These are phyloP conservation scores for Gossypium schwendimanii DNA, from an alignment of 441 rosid species.

Conservation along the genomic window DNA sequence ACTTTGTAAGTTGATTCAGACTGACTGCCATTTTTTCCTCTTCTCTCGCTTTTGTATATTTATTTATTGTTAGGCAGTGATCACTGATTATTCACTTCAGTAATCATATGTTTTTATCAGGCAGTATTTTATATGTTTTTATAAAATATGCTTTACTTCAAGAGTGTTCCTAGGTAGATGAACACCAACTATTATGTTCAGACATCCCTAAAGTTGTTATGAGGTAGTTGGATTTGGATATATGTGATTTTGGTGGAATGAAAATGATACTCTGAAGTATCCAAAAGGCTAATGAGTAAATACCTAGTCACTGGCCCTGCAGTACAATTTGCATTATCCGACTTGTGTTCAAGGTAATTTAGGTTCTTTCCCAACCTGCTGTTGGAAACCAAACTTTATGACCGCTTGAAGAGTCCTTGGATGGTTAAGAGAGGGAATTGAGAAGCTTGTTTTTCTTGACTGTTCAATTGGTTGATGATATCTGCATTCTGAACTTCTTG, in stretches of 20 bases:
- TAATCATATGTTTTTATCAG: background rate
- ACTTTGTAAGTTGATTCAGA: conserved; percentile 57
- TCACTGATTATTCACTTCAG: background rate
- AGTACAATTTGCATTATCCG: background rate
- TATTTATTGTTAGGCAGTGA: background rate
- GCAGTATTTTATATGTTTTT: background rate
- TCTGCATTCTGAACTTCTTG: background rate
- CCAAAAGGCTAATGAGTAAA: background rate
- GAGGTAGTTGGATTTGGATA: background rate
- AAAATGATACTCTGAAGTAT: background rate
- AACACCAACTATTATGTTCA: background rate
- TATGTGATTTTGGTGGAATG: background rate
- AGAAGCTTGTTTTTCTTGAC: background rate
- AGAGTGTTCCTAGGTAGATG: background rate
- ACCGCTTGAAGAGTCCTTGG: background rate
- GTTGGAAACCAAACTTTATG: background rate
- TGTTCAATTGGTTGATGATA: background rate
- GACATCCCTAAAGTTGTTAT: background rate
- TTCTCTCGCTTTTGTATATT: background rate
- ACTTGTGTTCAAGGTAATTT: background rate
- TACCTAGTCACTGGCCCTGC: background rate
- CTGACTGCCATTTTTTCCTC: background rate
- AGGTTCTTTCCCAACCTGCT: background rate
- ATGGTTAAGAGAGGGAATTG: background rate
- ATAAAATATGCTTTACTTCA: background rate